phyloP scores from a whole-genome alignment of 257 asterid species.

The Linderniella brevidens region DNA sequence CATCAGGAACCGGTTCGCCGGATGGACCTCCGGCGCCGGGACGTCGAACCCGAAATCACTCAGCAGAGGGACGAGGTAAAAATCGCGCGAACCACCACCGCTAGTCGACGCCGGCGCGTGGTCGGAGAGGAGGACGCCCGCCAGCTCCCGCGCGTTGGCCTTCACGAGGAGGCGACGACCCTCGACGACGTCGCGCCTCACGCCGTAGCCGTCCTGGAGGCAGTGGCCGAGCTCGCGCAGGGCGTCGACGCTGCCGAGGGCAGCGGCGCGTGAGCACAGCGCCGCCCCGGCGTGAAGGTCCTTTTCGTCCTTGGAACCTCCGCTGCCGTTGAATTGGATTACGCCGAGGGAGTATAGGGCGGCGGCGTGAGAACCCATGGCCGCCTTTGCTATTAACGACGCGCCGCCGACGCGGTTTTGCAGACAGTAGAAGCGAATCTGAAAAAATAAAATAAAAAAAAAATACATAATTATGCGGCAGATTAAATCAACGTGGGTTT shows the following conservation, averaged over 20 bases:
- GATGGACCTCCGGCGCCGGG: slow-evolving; percentile 12
- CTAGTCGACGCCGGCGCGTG: slow-evolving; percentile 20
- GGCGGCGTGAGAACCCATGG: slow-evolving; percentile 66
- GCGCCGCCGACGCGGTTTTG: slow-evolving; percentile 66
- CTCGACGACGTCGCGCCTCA: slow-evolving; percentile 50
- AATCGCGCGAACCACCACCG: slow-evolving; percentile 12
- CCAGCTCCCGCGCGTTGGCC: slow-evolving; percentile 89
- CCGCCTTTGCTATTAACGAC: slow-evolving; percentile 85
- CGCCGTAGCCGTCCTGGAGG: slow-evolving; percentile 86
- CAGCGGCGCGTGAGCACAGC: slow-evolving; percentile 75
- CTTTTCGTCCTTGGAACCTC: slow-evolving; percentile 68
- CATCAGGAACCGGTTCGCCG: slow-evolving; percentile 12
- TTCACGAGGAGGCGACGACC: slow-evolving; percentile 67
- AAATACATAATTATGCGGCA: background rate
- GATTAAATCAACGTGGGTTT: background rate
- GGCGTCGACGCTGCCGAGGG: slow-evolving; percentile 72
- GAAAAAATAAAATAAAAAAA: slow-evolving; percentile 7
- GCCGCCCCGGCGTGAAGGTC: slow-evolving; percentile 78
- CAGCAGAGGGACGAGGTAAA: slow-evolving; percentile 10
- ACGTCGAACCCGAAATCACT: slow-evolving; percentile 15
- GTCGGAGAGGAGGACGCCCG: slow-evolving; percentile 32
- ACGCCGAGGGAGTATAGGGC: slow-evolving; percentile 80
- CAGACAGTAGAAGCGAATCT: slow-evolving; percentile 82
- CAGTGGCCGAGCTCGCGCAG: slow-evolving; percentile 94
- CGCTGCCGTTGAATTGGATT: too few species aligned